Evolutionary conservation across 2,329 filamentous ascomycete genomes (phyloP).

Genomic region (Fusarium agapanthi): DNA sequence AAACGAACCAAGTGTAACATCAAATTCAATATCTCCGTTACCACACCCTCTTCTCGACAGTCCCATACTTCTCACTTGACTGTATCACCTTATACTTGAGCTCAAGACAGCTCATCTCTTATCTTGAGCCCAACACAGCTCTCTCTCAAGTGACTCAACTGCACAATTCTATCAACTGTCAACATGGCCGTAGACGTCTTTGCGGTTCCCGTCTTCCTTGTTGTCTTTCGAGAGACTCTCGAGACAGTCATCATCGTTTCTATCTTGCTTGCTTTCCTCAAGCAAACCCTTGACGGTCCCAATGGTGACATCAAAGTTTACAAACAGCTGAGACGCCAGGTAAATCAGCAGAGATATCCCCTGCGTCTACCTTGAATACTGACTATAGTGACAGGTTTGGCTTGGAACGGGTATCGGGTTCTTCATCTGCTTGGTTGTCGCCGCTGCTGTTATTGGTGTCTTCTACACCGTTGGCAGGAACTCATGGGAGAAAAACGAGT

Average conservation of each 20-base stretch:
- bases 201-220: conserved; percentile 85
- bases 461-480: conserved; percentile 75
- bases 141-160: neutral
- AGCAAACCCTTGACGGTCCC: conserved; percentile 76
- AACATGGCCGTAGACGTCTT: conserved; percentile 75
- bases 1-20: conserved; percentile 17
- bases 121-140: neutral
- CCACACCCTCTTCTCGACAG: neutral
- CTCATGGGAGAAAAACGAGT: conserved; percentile 72
- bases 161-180: neutral
- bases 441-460: conserved; percentile 73
- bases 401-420: conserved; percentile 70
- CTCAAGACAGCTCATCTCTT: neutral
- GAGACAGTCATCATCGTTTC: conserved; percentile 88
- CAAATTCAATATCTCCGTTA: neutral
- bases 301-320: conserved; percentile 68
- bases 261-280: conserved; percentile 85
- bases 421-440: conserved; percentile 71
- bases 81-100: neutral
- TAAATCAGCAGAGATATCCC: conserved; percentile 45
- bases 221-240: conserved; percentile 85
- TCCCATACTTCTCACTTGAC: neutral
- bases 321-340: conserved; percentile 73
- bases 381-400: conserved; percentile 59
- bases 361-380: neutral